Conservation (phyloP, 129 eudicot species). For the Helianthus annuus region HanXRQr2.0-SUNRISE NC_035448.2:127401177-127401676, state of each 20-base stretch:
- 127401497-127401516: conserved; percentile 88
- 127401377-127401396: conserved; percentile 66
- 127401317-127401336: conserved; percentile 96
- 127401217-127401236: conserved; percentile 97
- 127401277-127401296: conserved; percentile 97
- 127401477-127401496: conserved; percentile 94
- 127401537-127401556: conserved; percentile 80
- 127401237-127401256: conserved; percentile 98
- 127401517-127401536: conserved; percentile 94
- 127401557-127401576: conserved; percentile 69
- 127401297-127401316: conserved; percentile 98
- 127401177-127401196: conserved; percentile 68
- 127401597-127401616: conserved; percentile 79
- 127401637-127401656: conserved; percentile 79
- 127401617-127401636: conserved; percentile 95
- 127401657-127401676: conserved; percentile 95
- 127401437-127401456: conserved; percentile 82
- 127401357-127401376: conserved; percentile 86
- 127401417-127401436: conserved; percentile 90
- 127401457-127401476: conserved; percentile 83
- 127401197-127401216: conserved; percentile 94
- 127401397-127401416: conserved; percentile 73
- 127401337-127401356: conserved; percentile 91
- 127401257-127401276: conserved; percentile 97
- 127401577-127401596: conserved; percentile 76